phyloP scores from a whole-genome alignment of 495 filamentous ascomycete genomes.

The Aspergillus olivimuriae region DNA sequence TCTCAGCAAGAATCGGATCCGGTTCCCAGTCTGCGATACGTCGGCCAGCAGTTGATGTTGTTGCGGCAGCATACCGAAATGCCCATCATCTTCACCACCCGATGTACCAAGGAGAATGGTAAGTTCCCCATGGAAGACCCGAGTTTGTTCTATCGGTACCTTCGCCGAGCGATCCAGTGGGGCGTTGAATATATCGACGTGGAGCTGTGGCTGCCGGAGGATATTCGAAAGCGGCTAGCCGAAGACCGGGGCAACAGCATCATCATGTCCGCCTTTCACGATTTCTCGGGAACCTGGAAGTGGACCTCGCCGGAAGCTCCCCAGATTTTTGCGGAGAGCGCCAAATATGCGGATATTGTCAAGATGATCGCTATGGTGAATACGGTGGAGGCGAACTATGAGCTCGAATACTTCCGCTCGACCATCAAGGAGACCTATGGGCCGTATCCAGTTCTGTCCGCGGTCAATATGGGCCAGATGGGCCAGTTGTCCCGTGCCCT shows the following conservation, averaged over 20 bases:
- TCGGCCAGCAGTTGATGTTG: slow-evolving; percentile 78
- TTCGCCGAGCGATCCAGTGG: slow-evolving; percentile 75
- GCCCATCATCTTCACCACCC: slow-evolving; percentile 80
- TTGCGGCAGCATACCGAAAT: slow-evolving; percentile 75
- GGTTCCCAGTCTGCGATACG: slow-evolving; percentile 73
- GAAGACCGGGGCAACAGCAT: slow-evolving; percentile 66
- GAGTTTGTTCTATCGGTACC: slow-evolving; percentile 64
- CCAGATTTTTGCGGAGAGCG: slow-evolving; percentile 59
- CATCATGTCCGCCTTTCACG: slow-evolving; percentile 83
- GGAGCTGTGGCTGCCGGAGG: slow-evolving; percentile 76
- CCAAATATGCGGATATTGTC: slow-evolving; percentile 72
- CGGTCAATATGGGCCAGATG: slow-evolving; percentile 78
- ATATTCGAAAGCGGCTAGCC: slow-evolving; percentile 59
- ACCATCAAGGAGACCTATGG: slow-evolving; percentile 59
- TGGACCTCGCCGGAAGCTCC: slow-evolving; percentile 69
- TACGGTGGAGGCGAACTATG: slow-evolving; percentile 75
- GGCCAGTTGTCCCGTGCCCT: slow-evolving; percentile 74
- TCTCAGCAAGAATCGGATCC: slow-evolving; percentile 47
- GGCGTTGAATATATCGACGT: slow-evolving; percentile 85
- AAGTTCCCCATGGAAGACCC: slow-evolving; percentile 78
- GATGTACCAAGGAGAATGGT: slow-evolving; percentile 74
- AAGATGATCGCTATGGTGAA: slow-evolving; percentile 83
- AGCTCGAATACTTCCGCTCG: slow-evolving; percentile 80
- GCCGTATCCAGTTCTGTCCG: slow-evolving; percentile 64
- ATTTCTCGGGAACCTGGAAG: slow-evolving; percentile 76